Percentiles rank a stretch among this genome's conserved stretches.
Conservation (phyloP, 2,329 filamentous ascomycete genomes). For the Pyrenochaeta sp. region DNA sequence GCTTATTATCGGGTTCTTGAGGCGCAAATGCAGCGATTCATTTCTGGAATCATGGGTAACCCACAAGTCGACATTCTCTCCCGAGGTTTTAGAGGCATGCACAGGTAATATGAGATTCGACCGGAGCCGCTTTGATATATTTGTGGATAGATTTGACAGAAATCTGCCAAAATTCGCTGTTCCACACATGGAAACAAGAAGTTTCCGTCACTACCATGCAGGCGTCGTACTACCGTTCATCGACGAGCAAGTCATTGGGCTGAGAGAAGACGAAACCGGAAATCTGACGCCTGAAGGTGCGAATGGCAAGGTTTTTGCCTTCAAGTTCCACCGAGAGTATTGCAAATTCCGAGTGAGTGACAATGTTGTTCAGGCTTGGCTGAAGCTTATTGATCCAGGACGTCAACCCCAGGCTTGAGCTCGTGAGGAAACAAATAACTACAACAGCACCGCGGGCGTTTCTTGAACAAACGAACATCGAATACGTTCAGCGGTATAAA, state of each 20-base stretch:
- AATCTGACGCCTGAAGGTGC: constrained; percentile 8
- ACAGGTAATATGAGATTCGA: neutral
- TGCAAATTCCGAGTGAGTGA: no score
- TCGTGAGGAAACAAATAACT: constrained; percentile 7
- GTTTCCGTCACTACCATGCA: constrained; percentile 3
- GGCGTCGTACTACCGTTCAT: constrained; percentile 10
- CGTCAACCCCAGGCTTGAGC: neutral
- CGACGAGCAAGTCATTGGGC: constrained; percentile 8
- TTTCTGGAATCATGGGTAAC: constrained; percentile 3
- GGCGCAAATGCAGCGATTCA: constrained; percentile 3
- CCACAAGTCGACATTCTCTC: neutral
- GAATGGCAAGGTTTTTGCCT: constrained; percentile 9
- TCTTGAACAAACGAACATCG: constrained; percentile 7
- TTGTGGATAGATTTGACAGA: constrained; percentile 1
- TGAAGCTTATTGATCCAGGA: neutral
- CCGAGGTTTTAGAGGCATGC: constrained; percentile 1
- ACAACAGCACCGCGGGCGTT: neutral
- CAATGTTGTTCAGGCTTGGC: no score
- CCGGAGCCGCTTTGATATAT: neutral
- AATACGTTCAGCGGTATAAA: neutral
- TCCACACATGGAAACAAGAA: constrained; percentile 6
- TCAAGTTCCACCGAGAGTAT: constrained; percentile 9
- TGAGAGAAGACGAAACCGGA: constrained; percentile 3
- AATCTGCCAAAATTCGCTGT: constrained; percentile 7
- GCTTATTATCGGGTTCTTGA: constrained; percentile 7